Base-by-base conservation (phyloP, 495 filamentous ascomycete species). In the Venustampulla echinocandica region DNA sequence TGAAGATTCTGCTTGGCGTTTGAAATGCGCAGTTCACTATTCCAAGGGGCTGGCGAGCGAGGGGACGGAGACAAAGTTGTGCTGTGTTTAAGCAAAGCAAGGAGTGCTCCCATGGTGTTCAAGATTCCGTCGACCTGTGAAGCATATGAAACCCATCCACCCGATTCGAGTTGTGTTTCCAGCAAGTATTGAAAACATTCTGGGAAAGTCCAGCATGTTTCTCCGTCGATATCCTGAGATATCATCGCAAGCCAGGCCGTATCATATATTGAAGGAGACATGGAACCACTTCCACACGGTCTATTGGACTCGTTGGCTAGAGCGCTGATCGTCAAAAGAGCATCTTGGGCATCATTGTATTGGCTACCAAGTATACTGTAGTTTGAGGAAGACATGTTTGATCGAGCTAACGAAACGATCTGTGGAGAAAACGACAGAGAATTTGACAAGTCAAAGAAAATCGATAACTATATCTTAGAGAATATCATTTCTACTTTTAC, bases 191-290 rank as follows among this genome's bases (percentile, higher is more conserved):
- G 4, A 23, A 40, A 40, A 6, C 4, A 20, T 22, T 20, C 5
- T 21, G 37, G 37, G 17, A 40, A 40, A 6, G 22, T 6, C 20
- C 20, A 23, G 3, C 47, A 33, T 0, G 52, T 41, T 36, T 68
- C 68, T 22, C 53, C 59, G 24, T 62, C 44, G 19, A 13, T 5
- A 33, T 21, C 7, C 10, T 5, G 3, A 9, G 27, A 30, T 10
- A 73, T 39, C 64, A 74, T 64, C 1, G 70, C 62, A 0, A 72
- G 42, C 70, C 69, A 74, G 3, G 69, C 68, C 4, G 70, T 70
- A 37, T 71, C 69, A 47, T 74, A 73, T 25, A 69, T 47, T 3
- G 61, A 57, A 17, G 52, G 28, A 3, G 57, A 57, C 49, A 70
- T 57, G 2, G 55, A 44, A 4, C 41, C 24, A 13, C 6, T 9